Base-by-base conservation (phyloP, 768 basidiomycete genomes). In the Paxillus ammoniavirescens region DNA sequence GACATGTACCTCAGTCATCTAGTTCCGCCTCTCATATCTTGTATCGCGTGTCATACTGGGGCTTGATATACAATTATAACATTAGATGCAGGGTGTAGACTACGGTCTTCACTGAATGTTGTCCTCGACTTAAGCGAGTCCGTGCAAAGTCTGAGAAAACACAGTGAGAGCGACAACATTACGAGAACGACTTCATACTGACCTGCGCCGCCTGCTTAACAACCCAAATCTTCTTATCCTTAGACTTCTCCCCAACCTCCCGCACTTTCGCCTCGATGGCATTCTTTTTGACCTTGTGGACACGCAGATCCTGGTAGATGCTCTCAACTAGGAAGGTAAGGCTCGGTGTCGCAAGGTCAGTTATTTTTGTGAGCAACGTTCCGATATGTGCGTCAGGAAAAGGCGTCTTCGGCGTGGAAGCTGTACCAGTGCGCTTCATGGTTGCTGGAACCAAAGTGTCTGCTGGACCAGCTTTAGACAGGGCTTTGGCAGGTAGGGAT, bases 231-330 rank as follows among this genome's bases (percentile, higher is more conserved):
- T 82, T 89, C 72, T 77, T 82, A 53, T 83, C 80, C 65, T 81
- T 87, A 61, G 81, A 84, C 64, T 89, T 92, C 70, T 86, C 87
- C 14, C 82, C 77, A 12, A 92, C 79, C 68, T 92, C 89, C 43
- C 81, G 77, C 36, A 94, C 75, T 67, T 93, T 93, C 3, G 83
- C 84, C 68, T 91, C 89, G 42, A 94, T 84, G 4, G 89, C 83
- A 47, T 85, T 88, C 77, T 93, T 93, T 75, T 87, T 91, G 57
- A 92, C 80, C 52, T 85, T 86, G 58, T 87, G 73, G n/a, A 67
- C 69, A 31, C 81, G 81, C 38, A 93, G 73, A 26, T 87, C 87
- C 57, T 86, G 82, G 61, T 85, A 82, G 58, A 93, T 78, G 8
- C 82, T 77, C 54, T 93, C 91, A 0, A 92, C 79, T 28, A 94